Conservation (phyloP, 345 rosid species). For the Brassica incana region DNA sequence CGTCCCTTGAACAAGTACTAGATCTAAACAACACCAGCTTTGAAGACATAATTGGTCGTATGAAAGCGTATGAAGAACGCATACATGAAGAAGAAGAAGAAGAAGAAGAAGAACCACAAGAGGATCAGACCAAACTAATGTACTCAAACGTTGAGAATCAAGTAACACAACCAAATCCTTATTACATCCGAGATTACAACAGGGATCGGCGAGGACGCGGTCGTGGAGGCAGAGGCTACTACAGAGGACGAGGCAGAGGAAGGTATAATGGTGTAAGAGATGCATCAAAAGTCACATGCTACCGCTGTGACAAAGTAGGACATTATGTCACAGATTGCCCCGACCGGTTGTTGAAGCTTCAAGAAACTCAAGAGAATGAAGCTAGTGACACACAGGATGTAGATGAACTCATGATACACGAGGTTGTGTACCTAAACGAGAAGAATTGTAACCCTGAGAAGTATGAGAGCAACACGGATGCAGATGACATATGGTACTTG, state of each 20-base stretch:
- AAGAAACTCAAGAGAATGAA: too few species aligned
- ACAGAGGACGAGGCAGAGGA: background rate
- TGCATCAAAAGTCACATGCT: too few species aligned
- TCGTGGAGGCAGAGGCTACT: background rate
- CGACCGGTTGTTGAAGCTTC: too few species aligned
- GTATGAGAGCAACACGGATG: too few species aligned
- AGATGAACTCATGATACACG: too few species aligned
- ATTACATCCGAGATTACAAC: background rate
- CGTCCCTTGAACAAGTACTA: background rate
- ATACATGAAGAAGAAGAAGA: background rate
- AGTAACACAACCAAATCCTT: background rate
- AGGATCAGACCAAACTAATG: background rate
- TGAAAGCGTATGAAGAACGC: background rate
- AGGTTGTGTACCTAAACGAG: too few species aligned
- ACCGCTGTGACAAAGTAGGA: too few species aligned
- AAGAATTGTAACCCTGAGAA: too few species aligned
- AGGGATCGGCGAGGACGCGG: background rate
- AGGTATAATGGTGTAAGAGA: too few species aligned
- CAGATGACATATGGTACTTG: too few species aligned
- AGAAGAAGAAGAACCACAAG: background rate
- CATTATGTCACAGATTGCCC: too few species aligned
- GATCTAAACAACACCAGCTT: background rate
- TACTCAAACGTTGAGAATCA: background rate
- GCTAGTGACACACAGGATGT: too few species aligned
- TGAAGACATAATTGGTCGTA: background rate